Evolutionary conservation across 805 yeast species (phyloP).

Genomic region (Candida nanaspora): DNA sequence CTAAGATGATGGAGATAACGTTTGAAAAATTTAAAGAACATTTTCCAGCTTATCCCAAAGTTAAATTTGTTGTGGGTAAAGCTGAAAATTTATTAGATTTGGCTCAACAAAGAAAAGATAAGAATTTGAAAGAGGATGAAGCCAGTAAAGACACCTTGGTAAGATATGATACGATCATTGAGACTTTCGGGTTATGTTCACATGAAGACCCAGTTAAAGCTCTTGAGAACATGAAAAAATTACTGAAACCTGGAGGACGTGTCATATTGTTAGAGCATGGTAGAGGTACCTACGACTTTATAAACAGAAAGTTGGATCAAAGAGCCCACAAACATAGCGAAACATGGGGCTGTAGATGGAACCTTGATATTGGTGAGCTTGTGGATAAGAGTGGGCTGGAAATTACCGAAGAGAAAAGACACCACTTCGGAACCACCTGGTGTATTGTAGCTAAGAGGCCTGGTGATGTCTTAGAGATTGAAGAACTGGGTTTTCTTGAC

Average conservation of each 20-base stretch:
- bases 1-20: constrained; percentile 78
- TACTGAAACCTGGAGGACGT: constrained; percentile 86
- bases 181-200: constrained; percentile 93
- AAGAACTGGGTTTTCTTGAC: constrained; percentile 43
- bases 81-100: constrained; percentile 74
- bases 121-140: constrained; percentile 14
- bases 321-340: constrained; percentile 78
- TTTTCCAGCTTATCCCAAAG: constrained; percentile 63
- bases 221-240: constrained; percentile 57
- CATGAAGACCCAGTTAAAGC: constrained; percentile 90
- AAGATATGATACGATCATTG: constrained; percentile 85
- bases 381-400: constrained; percentile 79
- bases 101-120: constrained; percentile 15
- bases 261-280: constrained; percentile 90
- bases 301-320: constrained; percentile 75
- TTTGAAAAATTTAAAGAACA: constrained; percentile 60
- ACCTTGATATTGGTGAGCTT: constrained; percentile 84
- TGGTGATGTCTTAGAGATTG: constrained; percentile 48
- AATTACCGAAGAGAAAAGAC: constrained; percentile 69
- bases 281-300: constrained; percentile 68
- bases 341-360: constrained; percentile 98
- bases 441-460: constrained; percentile 68
- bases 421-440: constrained; percentile 93
- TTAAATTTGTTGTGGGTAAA: constrained; percentile 82
- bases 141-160: constrained; percentile 20